Base-by-base conservation (phyloP, 306 rosid species). In the Dalbergia oliveri region DNA sequence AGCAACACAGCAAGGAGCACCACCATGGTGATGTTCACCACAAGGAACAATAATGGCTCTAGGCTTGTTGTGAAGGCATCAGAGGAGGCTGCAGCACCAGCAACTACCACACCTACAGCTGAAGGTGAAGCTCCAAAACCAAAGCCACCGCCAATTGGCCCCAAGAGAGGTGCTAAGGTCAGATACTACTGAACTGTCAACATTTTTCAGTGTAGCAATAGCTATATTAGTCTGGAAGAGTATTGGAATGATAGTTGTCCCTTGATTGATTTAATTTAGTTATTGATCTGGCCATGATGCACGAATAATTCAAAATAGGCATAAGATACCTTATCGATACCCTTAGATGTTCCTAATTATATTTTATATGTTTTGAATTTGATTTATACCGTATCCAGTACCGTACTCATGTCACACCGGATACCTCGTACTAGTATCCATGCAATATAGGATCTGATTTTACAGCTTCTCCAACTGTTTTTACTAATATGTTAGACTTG, bases 91-190 rank as follows among this genome's bases (percentile, higher is more conserved):
- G 31, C 92, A 0, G 78, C 92, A 4, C 81, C 93, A 0, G 79
- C 89, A 0, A 54, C 93, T 53, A 75, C 92, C 66, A 54, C 79
- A 9, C 49, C 89, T 3, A 65, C 90, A 0, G 79, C 76, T 0
- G 90, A 54, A 51, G 91, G 68, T 10, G 83, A 43, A 6, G 75
- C 90, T 37, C 69, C 91, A 0, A 92, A 88, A 76, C 92, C 97
- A 15, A 92, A 90, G 88, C 97, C 97, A 33, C 90, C 92, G 6
- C 97, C 97, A n/a, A 86, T 92, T 83, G 97, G 97, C 57, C 97
- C 97, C 91, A 92, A 92, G 90, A 92, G 97, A 86, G 97, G 97
- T 69, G 0, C 92, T 9, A 92, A 92, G 97, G 97, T 90, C 4
- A 61, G 85, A 37, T 5, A 4, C 31, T 59, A 21, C 18, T 43